A percentile compares a stretch with the other conserved stretches of the same genome.
Conservation (phyloP, 2,329 filamentous ascomycete genomes). For the Calonectria hongkongensis region DNA sequence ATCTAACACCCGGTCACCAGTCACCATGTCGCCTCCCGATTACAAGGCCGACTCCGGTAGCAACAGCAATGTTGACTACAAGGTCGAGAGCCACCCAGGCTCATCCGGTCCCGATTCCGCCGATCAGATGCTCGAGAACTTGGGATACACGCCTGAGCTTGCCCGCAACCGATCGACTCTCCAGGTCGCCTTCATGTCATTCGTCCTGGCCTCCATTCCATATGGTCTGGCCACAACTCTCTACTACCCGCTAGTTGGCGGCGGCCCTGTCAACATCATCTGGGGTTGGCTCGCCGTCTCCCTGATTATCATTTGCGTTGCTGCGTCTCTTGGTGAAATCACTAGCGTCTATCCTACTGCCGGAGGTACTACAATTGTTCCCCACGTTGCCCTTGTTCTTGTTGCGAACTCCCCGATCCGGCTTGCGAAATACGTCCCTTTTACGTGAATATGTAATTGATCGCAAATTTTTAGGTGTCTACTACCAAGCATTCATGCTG, state of each 20-base stretch:
- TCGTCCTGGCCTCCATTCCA: conserved; percentile 84
- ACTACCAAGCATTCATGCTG: conserved; percentile 87
- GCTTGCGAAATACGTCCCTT: conserved; percentile 10
- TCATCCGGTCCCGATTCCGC: conserved; percentile 64
- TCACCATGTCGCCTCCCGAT: conserved; percentile 43
- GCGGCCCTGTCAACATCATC: conserved; percentile 81
- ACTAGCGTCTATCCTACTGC: conserved; percentile 86
- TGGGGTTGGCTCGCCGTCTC: conserved; percentile 84
- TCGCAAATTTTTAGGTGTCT: conserved; percentile 69
- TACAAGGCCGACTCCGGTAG: conserved; percentile 51
- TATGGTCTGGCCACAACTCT: conserved; percentile 84
- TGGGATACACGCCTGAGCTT: conserved; percentile 81
- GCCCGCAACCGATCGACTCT: conserved; percentile 79
- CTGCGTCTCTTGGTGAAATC: conserved; percentile 82
- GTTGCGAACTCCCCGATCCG: background rate
- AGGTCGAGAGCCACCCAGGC: conserved; percentile 53
- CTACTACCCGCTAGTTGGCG: conserved; percentile 79
- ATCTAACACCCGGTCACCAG: background rate
- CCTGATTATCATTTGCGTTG: conserved; percentile 82
- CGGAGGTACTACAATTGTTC: conserved; percentile 69
- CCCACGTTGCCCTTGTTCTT: conserved; percentile 8
- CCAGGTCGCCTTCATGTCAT: conserved; percentile 85
- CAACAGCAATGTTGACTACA: conserved; percentile 52
- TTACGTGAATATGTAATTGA: conserved; percentile 46
- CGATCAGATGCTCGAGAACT: conserved; percentile 77